A percentile compares a stretch with the other conserved stretches of the same genome.
Conservation (phyloP, 2,329 filamentous ascomycete genomes). For the Sporothrix sp. region DNA sequence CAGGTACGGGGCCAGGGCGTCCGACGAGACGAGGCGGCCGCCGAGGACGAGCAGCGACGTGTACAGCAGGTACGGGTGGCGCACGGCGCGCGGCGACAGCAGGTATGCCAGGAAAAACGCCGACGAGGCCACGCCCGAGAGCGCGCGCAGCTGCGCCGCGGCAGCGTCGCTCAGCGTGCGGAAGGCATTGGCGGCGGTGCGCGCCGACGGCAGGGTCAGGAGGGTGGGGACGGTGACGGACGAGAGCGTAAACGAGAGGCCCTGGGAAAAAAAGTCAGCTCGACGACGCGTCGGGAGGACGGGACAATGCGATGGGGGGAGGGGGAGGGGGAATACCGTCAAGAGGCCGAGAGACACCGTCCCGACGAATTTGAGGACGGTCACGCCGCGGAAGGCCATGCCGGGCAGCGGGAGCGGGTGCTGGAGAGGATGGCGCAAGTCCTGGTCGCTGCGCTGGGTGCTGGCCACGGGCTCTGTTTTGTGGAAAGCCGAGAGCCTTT, state of each 20-base stretch:
- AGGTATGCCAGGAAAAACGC: slow-evolving; percentile 69
- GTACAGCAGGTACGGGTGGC: slow-evolving; percentile 88
- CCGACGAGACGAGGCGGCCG: slow-evolving; percentile 45
- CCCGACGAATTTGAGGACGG: slow-evolving; percentile 83
- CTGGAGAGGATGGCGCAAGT: background rate
- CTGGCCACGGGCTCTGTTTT: too few species aligned
- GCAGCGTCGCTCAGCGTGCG: slow-evolving; percentile 54
- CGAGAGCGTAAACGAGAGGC: slow-evolving; percentile 77
- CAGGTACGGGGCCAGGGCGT: slow-evolving; percentile 38
- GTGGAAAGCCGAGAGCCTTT: background rate
- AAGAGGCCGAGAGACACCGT: slow-evolving; percentile 80
- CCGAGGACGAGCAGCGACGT: slow-evolving; percentile 60
- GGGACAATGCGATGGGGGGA: too few species aligned
- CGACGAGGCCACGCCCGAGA: slow-evolving; percentile 58
- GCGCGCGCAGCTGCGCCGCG: slow-evolving; percentile 53
- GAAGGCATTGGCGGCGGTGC: slow-evolving; percentile 60
- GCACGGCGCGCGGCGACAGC: slow-evolving; percentile 61
- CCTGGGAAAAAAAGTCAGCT: slow-evolving; percentile 53
- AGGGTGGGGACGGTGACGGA: slow-evolving; percentile 71
- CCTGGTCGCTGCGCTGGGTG: too few species aligned
- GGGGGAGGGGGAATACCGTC: slow-evolving; percentile 56
- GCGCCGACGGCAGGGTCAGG: slow-evolving; percentile 67
- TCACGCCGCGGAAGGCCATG: slow-evolving; percentile 62
- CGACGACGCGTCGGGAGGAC: too few species aligned
- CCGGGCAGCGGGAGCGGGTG: background rate